Evolutionary conservation across 2,329 filamentous ascomycete genomes (phyloP).

Genomic region (Capronia epimyces): DNA sequence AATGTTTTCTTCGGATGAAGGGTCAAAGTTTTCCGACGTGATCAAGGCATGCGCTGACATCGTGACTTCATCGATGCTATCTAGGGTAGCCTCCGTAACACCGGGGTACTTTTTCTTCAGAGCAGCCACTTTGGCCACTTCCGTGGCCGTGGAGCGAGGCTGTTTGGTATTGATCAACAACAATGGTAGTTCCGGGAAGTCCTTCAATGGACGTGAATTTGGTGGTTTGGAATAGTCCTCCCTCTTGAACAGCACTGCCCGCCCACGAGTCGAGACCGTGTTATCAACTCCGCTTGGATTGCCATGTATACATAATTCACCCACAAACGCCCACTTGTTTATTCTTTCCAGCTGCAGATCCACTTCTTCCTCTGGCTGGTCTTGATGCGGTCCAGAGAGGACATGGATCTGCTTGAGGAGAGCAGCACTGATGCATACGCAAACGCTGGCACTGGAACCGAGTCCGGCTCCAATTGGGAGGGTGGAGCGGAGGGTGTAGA

Average conservation of each 20-base stretch:
- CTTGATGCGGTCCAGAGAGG: conserved; percentile 81
- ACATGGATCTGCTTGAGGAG: conserved; percentile 83
- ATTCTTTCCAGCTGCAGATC: conserved; percentile 87
- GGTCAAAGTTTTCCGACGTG: conserved; percentile 61
- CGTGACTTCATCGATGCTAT: conserved; percentile 68
- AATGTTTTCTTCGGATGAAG: conserved; percentile 58
- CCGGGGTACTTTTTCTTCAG: conserved; percentile 67
- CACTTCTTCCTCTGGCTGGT: conserved; percentile 84
- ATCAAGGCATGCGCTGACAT: conserved; percentile 53
- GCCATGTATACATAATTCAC: conserved; percentile 94
- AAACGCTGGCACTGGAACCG: conserved; percentile 89
- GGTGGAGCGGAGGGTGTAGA: conserved; percentile 87
- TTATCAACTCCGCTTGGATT: conserved; percentile 97
- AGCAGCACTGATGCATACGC: conserved; percentile 79
- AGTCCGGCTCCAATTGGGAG: conserved; percentile 89
- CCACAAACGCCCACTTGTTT: conserved; percentile 96
- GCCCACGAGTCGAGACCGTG: conserved; percentile 87
- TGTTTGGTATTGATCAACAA: conserved; percentile 86
- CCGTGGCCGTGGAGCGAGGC: conserved; percentile 73
- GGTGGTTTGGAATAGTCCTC: conserved; percentile 73
- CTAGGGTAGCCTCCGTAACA: conserved; percentile 73
- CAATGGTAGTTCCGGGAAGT: conserved; percentile 87
- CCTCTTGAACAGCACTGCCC: conserved; percentile 86
- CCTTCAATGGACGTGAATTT: conserved; percentile 67
- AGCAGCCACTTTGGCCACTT: conserved; percentile 78